Evolutionary conservation across 495 filamentous ascomycete species (phyloP), one percentile per base, ranked within the genome.

Genomic region (Penicillium canescens): DNA sequence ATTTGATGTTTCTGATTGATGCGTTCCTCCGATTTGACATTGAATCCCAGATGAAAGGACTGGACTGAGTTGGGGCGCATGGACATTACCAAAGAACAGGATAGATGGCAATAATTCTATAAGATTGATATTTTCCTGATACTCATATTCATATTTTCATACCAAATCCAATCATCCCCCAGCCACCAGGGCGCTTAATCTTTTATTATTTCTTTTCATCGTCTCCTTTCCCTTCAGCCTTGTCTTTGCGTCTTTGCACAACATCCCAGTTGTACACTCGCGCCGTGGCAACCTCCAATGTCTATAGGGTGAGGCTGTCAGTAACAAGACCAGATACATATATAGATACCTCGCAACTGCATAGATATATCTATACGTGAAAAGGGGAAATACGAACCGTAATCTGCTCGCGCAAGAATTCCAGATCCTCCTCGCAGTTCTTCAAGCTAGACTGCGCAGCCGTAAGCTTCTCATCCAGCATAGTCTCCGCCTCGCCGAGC

Each of bases 231-330:
- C 71, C 75, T 4, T 88, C 87, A 14, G 78, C 81, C 69, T 90
- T 93, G 51, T 96, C 93, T 80, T 95, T 96, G 53, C 94, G 77
- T 71, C 93, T 89, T 78, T 95, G 86, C 33, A 90, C 89, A 6
- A 98, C 89, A 65, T 98, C 94, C 90, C 93, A 97, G 69, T 98
- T 98, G 69, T 98, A 98, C n/a, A 98, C 90, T 50, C 95, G 79
- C 18, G 94, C 94, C 14, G 91, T 92, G 11, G 94, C 94, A 36
- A 98, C 94, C 71, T 98, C 94, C 72, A 98, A 82, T 1, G 94
- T 98, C 90, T 96, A 59, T 14, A 60, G 28, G 23, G 4, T 8
- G 44, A 48, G 1, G 24, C 24, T 42, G 23, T 33, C 9, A 42
- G 28, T 12, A 46, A 46, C 35, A 48, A 23, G 14, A 40, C 3